A percentile compares a stretch with the other conserved stretches of the same genome.
Conservation (phyloP, 805 yeast genomes). For the Spathaspora passalidarum region DNA sequence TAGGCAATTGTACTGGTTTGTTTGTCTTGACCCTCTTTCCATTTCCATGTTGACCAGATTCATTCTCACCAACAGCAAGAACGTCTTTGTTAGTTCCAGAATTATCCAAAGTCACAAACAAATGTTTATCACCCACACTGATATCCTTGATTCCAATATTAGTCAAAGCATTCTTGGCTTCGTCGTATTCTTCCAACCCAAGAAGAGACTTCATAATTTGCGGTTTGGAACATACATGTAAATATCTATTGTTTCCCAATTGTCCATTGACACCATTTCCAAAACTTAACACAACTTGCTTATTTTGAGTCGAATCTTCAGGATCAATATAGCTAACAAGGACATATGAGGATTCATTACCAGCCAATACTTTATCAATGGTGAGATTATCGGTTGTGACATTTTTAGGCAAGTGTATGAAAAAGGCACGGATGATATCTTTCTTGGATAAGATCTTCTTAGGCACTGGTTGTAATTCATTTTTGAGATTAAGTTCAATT, state of each 20-base stretch:
- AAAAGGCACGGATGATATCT: conserved; percentile 13
- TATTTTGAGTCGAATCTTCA: background rate
- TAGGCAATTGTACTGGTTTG: conserved; percentile 53
- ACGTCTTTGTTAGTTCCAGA: conserved; percentile 49
- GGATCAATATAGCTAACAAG: conserved; percentile 20
- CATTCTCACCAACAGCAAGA: conserved; percentile 81
- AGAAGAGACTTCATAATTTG: conserved; percentile 49
- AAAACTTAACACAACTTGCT: conserved; percentile 49
- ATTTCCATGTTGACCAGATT: conserved; percentile 78
- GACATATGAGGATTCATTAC: conserved; percentile 53
- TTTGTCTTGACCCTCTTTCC: conserved; percentile 65
- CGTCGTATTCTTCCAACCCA: conserved; percentile 55
- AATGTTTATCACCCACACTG: conserved; percentile 65
- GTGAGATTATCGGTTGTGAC: conserved; percentile 37
- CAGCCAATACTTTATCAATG: conserved; percentile 59
- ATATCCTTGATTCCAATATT: conserved; percentile 50
- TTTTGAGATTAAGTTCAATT: conserved; percentile 57
- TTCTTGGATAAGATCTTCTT: conserved; percentile 27
- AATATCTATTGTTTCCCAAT: conserved; percentile 72
- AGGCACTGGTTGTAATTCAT: conserved; percentile 73
- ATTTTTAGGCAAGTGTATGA: conserved; percentile 14
- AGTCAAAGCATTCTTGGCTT: conserved; percentile 35
- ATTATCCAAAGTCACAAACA: conserved; percentile 55
- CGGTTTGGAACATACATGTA: conserved; percentile 73
- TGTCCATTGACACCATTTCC: conserved; percentile 89